Conservation (phyloP, 495 filamentous ascomycete genomes). For the Xylaria flabelliformis region DNA sequence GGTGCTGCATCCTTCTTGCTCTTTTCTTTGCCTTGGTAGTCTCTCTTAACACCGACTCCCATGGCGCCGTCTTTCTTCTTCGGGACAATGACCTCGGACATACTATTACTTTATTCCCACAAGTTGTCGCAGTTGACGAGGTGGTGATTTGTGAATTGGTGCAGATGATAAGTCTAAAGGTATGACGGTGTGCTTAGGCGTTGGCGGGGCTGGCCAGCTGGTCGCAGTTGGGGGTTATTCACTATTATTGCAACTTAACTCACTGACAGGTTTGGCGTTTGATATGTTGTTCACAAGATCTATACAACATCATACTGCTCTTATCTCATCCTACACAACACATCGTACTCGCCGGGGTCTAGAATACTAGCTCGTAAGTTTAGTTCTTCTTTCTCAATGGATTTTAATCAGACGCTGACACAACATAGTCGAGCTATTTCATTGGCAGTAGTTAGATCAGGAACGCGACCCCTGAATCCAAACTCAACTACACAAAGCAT, state of each 20-base stretch:
- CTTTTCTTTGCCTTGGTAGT: conserved; percentile 64
- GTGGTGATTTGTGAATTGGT: background rate
- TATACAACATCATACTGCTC: background rate
- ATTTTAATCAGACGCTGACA: background rate
- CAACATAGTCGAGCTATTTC: background rate
- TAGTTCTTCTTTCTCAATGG: background rate
- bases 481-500: background rate
- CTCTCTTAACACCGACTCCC: conserved; percentile 63
- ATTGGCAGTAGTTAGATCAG: background rate
- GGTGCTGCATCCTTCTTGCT: conserved; percentile 39
- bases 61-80: conserved; percentile 41
- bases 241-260: background rate
- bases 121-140: background rate
- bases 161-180: background rate
- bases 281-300: background rate
- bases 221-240: background rate
- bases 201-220: conserved; percentile 16
- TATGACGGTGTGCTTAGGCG: background rate
- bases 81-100: conserved; percentile 41
- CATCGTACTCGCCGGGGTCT: background rate
- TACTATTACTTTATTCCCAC: background rate
- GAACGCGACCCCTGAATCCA: background rate
- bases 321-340: background rate
- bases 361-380: background rate
- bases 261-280: background rate